Conservation (phyloP, 495 filamentous ascomycete genomes). For the Cryomyces antarcticus region DNA sequence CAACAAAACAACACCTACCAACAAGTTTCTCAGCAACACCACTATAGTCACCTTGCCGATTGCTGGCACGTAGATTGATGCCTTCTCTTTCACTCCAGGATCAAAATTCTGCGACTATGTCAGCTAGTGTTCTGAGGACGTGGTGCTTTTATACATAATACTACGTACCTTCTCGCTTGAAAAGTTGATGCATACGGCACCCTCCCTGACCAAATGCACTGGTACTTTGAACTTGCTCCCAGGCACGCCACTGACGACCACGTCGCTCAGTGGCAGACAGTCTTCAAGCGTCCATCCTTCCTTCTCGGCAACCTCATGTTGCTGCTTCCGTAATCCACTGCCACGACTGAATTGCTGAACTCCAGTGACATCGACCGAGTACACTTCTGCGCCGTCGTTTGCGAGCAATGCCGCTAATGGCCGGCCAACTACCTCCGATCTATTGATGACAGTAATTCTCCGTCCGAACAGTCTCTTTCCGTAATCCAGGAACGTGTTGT, state of each 20-base stretch:
- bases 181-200: slow-evolving; percentile 93
- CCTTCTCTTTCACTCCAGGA: slow-evolving; percentile 71
- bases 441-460: slow-evolving; percentile 86
- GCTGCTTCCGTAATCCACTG: slow-evolving; percentile 54
- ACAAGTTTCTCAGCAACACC: slow-evolving; percentile 67
- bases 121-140: slow-evolving; percentile 1
- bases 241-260: slow-evolving; percentile 89
- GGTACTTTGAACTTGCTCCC: slow-evolving; percentile 72
- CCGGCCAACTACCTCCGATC: slow-evolving; percentile 83
- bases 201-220: slow-evolving; percentile 57
- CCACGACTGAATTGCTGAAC: slow-evolving; percentile 87
- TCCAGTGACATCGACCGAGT: slow-evolving; percentile 78
- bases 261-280: slow-evolving; percentile 70
- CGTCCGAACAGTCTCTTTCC: slow-evolving; percentile 82
- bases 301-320: slow-evolving; percentile 68
- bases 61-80: slow-evolving; percentile 89
- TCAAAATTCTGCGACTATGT: slow-evolving; percentile 51
- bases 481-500: slow-evolving; percentile 88
- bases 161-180: slow-evolving; percentile 58
- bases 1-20: slow-evolving; percentile 35
- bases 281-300: slow-evolving; percentile 55
- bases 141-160: not conserved
- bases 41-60: slow-evolving; percentile 97
- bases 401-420: slow-evolving; percentile 87
- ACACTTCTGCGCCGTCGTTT: slow-evolving; percentile 89